Evolutionary conservation across 495 filamentous ascomycete species (phyloP).

Genomic region (Massariosphaeria phaeospora): DNA sequence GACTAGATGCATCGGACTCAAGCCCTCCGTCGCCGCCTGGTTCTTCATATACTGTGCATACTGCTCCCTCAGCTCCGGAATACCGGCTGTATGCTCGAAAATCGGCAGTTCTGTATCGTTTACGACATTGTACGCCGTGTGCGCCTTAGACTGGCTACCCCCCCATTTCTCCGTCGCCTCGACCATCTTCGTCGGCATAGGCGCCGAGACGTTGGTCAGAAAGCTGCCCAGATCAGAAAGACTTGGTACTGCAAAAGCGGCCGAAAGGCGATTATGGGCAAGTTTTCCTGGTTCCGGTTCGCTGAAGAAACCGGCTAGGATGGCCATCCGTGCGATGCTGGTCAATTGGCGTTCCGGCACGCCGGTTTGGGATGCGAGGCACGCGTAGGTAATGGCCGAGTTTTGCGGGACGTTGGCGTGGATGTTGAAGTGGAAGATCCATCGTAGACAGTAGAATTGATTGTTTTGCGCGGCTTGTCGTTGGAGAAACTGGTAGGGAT

Average conservation of each 20-base stretch:
- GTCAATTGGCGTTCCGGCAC: neutral
- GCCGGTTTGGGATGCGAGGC: neutral
- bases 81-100: neutral
- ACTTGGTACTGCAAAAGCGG: neutral
- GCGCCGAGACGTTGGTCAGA: neutral
- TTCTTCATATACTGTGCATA: neutral
- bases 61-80: neutral
- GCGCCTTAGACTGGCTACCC: neutral
- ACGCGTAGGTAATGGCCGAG: neutral
- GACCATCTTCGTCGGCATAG: neutral
- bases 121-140: neutral
- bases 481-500: too few species aligned
- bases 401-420: neutral
- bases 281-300: neutral
- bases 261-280: neutral
- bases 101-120: neutral
- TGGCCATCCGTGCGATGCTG: neutral
- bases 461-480: too few species aligned
- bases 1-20: neutral
- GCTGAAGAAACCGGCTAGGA: neutral
- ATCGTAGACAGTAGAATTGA: neutral
- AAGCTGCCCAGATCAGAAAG: neutral
- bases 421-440: neutral
- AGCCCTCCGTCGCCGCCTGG: neutral
- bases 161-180: neutral